phyloP scores from a whole-genome alignment of 306 rosid species.

The Casuarina equisetifolia region DNA sequence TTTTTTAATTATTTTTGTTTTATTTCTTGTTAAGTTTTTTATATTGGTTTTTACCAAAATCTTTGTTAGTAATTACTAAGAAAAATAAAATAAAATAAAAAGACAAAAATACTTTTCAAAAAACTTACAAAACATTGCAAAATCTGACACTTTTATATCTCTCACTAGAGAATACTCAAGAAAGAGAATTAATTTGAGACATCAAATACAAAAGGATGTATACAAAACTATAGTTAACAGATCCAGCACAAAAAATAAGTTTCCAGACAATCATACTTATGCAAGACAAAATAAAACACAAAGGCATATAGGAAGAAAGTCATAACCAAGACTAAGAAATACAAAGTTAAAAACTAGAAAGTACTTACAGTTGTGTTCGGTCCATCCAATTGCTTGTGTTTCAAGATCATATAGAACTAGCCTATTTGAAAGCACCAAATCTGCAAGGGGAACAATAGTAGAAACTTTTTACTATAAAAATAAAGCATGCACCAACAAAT shows the following conservation, averaged over 20 bases:
- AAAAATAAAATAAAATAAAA: too few species aligned
- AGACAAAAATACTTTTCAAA: too few species aligned
- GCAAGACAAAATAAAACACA: background rate
- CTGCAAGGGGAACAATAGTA: conserved; percentile 46
- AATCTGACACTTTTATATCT: background rate
- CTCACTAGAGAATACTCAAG: background rate
- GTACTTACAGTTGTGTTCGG: conserved; percentile 75
- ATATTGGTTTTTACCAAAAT: too few species aligned
- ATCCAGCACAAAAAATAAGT: background rate
- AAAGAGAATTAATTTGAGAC: background rate
- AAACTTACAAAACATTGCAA: too few species aligned
- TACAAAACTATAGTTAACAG: background rate
- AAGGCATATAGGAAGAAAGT: conserved; percentile 3
- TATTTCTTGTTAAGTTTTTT: too few species aligned
- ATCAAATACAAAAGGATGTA: background rate
- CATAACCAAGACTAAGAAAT: conserved; percentile 12
- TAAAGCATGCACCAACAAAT: background rate
- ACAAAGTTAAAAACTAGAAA: conserved; percentile 18
- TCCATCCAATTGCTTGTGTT: conserved; percentile 71
- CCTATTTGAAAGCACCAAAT: conserved; percentile 77
- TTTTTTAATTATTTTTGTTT: too few species aligned
- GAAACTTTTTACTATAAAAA: conserved; percentile 1
- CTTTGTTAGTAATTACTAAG: too few species aligned
- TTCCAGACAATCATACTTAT: background rate
- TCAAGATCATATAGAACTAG: conserved; percentile 70